Base-by-base conservation (phyloP, 2,329 filamentous ascomycete genomes). In the Dactylonectria estremocensis region DNA sequence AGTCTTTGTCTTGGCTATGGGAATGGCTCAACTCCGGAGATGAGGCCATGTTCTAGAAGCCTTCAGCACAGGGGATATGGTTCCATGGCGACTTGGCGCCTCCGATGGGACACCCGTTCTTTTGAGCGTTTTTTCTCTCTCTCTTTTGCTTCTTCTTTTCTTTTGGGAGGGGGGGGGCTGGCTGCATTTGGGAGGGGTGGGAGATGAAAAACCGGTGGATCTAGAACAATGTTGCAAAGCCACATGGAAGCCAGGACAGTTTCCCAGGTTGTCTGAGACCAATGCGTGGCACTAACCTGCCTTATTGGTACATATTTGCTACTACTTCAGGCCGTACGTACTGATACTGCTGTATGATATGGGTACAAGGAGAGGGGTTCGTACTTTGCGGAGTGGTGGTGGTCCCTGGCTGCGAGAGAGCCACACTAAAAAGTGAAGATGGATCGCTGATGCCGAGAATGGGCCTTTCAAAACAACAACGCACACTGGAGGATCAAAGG, bases 1-100 rank as follows among this genome's bases (percentile, higher is more conserved):
- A 16, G 16, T 16, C 14, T 28, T 28, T 28, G 24, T 4, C 24
- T 28, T n/a, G n/a, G 24, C 24, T n/a, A n/a, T 20, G 49, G 35
- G 8, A 43, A 59, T 66, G 59, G 64, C 33, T 61, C 35, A 55
- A 55, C 58, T 53, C 50, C 67, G 68, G 69, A 72, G 64, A 73
- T 74, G 67, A 75, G 67, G 62, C 67, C 70, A 72, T 70, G 62
- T 75, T 74, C 73, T 65, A 74, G 73, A 75, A 75, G 63, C 66
- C 64, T 70, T 74, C 59, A 62, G 61, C 13, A 50, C 56, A 65
- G 66, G 66, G 61, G 52, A 46, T 20, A 52, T 37, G 59, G 58
- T 58, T 66, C 22, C 58, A 56, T 61, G 50, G 53, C 5, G 58
- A 61, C 57, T 53, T 66, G 63, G 57, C 52, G 52, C 24, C 35